phyloP scores from a whole-genome alignment of 2,329 filamentous ascomycete genomes.

The Clarireedia homoeocarpa region DNA sequence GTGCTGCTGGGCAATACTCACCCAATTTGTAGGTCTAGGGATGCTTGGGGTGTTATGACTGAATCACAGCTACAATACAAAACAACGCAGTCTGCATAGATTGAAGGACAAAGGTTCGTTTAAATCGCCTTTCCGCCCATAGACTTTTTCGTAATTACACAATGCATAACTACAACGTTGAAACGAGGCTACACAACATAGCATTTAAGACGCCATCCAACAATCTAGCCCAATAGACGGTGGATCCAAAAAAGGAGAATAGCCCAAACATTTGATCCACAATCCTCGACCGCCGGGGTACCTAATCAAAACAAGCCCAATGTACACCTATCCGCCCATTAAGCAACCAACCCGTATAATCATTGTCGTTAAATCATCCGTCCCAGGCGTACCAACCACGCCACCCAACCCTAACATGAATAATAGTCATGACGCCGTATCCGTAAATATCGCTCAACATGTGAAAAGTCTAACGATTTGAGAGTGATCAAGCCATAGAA shows the following conservation, averaged over 20 bases:
- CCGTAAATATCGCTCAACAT: not conserved
- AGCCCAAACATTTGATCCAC: not conserved
- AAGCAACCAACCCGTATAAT: conserved; percentile 10
- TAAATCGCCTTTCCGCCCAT: too few species aligned
- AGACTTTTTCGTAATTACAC: too few species aligned
- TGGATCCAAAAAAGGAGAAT: conserved; percentile 1
- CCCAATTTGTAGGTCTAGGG: too few species aligned
- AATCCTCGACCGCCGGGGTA: not conserved
- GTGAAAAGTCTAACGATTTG: not conserved
- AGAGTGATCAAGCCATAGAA: conserved; percentile 1
- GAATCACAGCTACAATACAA: too few species aligned
- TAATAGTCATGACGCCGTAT: conserved; percentile 5
- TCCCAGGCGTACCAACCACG: conserved; percentile 6
- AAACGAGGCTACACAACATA: not conserved
- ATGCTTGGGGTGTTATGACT: too few species aligned
- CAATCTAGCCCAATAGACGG: not conserved
- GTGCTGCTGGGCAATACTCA: too few species aligned
- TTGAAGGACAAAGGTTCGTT: too few species aligned
- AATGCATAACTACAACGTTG: not conserved
- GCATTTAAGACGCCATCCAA: not conserved
- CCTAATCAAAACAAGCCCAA: conserved; percentile 8
- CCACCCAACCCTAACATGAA: conserved; percentile 4
- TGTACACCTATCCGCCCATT: conserved; percentile 11
- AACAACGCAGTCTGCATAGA: too few species aligned
- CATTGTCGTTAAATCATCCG: conserved; percentile 10